Evolutionary conservation across 352 stramenopile species (phyloP).

Genomic region (Globisporangium polare): DNA sequence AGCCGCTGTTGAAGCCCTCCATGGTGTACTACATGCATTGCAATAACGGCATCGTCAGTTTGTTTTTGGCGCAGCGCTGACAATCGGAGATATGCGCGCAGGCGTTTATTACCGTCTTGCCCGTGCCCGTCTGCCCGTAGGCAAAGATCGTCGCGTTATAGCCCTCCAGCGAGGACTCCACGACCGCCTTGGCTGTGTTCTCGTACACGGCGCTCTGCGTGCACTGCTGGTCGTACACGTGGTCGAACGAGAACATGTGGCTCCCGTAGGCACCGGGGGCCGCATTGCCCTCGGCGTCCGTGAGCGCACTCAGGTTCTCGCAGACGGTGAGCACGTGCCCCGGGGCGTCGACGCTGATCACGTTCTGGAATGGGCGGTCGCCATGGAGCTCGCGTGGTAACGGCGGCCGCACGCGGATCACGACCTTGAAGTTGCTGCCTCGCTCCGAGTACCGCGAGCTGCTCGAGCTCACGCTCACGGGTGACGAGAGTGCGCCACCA

Average conservation of each 20-base stretch:
- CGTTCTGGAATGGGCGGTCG: constrained; percentile 88
- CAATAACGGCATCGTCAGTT: too few relatives aligned
- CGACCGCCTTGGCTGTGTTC: constrained; percentile 90
- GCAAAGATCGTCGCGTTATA: constrained; percentile 92
- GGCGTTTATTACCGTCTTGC: constrained; percentile 66
- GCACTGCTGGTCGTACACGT: constrained; percentile 92
- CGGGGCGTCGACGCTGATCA: constrained; percentile 82
- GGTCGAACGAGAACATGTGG: constrained; percentile 93
- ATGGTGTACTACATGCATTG: too few relatives aligned
- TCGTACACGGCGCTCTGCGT: constrained; percentile 92
- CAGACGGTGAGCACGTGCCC: constrained; percentile 88
- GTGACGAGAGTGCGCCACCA: constrained; percentile 27
- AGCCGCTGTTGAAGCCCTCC: constrained; percentile 91
- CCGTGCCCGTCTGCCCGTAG: constrained; percentile 89
- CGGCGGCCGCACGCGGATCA: constrained; percentile 89
- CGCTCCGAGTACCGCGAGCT: constrained; percentile 37
- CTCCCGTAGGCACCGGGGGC: constrained; percentile 66
- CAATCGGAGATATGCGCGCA: too few relatives aligned
- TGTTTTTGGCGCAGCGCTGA: too few relatives aligned
- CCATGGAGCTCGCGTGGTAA: constrained; percentile 86
- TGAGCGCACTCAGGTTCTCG: constrained; percentile 69
- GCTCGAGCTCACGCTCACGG: constrained; percentile 26
- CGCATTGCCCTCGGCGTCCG: constrained; percentile 24
- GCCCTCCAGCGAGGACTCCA: constrained; percentile 90
- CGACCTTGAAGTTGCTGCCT: constrained; percentile 89